Base-by-base conservation (phyloP, 768 basidiomycete genomes). In the Trametes villosa region DNA sequence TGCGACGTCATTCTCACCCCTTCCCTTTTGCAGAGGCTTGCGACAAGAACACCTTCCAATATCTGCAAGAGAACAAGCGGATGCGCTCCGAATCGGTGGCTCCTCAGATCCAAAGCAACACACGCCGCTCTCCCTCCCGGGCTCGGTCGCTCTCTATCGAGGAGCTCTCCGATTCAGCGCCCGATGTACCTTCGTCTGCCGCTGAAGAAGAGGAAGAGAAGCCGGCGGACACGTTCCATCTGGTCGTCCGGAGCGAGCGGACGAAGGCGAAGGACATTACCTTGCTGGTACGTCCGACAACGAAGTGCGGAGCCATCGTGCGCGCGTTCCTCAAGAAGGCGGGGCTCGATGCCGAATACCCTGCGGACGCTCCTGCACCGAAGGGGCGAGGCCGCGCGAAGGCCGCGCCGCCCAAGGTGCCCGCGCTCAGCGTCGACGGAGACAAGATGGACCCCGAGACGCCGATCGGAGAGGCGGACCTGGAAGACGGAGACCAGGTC, bases 401-500 rank as follows among this genome's bases (percentile, higher is more conserved):
- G 42, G 74, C 71, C 9, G 70, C 62, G 30, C 22, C 50, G 5
- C 51, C 57, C 47, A 78, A 79, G 53, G 75, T 79, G 22, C 87
- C 86, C 9, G 75, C 71, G 41, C 67, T 92, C 36, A 78, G 77
- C 65, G 75, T 93, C 24, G 91, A 94, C 66, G 91, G 91, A 8
- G 89, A 91, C 40, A 85, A 78, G 68, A 79, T 91, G 78, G 77
- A 78, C n/a, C 77, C 84, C 34, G 76, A 81, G 22, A 73, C 77
- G 7, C 81, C 81, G 60, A 91, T 94, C 57, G 81, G 86, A 12
- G 83, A 84, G 15, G 81, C 82, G 20, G 91, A 89, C 60, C 65
- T 92, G 61, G 91, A 92, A 64, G 90, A 94, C 63, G 91, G 90
- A 0, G 91, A 94, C 72, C 70, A 86, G 76, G 83, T 93, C 20